Conservation (phyloP, 768 basidiomycete genomes). For the Strobilomyces echinocephalus region DNA sequence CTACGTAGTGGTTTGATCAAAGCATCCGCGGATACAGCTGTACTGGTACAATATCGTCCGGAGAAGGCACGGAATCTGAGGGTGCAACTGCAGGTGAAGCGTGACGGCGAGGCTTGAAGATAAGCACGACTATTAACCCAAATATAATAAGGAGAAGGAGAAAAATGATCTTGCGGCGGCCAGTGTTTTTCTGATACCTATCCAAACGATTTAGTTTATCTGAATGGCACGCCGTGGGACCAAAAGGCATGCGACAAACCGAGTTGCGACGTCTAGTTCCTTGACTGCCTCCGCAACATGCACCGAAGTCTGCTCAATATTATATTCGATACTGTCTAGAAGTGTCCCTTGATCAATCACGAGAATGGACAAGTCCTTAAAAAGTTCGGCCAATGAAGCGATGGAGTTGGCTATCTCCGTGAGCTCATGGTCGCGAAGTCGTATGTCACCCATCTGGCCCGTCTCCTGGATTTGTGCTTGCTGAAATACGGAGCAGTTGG, state of each 20-base stretch:
- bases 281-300: constrained; percentile 79
- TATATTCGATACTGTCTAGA: constrained; percentile 94
- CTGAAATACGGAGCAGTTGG: constrained; percentile 14
- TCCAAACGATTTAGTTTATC: background rate
- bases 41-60: constrained; percentile 29
- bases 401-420: constrained; percentile 91
- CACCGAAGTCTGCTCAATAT: constrained; percentile 86
- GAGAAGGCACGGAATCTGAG: constrained; percentile 24
- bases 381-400: constrained; percentile 85
- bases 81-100: constrained; percentile 27
- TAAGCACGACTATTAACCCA: constrained; percentile 79
- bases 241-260: constrained; percentile 42
- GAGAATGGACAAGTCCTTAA: constrained; percentile 88
- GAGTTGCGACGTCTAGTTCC: constrained; percentile 77
- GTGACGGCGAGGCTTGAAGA: constrained; percentile 83
- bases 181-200: constrained; percentile 93
- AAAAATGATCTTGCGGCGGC: constrained; percentile 90
- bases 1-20: constrained; percentile 19
- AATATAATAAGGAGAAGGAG: constrained; percentile 86
- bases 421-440: constrained; percentile 62
- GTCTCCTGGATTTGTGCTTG: constrained; percentile 35
- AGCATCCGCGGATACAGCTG: constrained; percentile 31
- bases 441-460: constrained; percentile 39
- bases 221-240: background rate
- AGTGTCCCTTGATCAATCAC: constrained; percentile 98